phyloP scores from a whole-genome alignment of 371 early-diverging fungal genomes.

The Smittium culicis region DNA sequence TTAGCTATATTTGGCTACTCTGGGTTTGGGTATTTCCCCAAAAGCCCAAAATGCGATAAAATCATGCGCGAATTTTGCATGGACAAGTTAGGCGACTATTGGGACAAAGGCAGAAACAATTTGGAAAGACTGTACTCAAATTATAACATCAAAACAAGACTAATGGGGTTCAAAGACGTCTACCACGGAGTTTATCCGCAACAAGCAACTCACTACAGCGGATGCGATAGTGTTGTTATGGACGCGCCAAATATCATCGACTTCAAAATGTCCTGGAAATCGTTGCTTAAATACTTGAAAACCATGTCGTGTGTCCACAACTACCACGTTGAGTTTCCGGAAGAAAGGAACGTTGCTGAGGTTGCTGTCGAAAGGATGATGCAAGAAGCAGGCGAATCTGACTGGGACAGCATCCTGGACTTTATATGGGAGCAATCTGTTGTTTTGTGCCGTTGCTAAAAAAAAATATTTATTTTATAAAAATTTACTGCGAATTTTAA shows the following conservation, averaged over 20 bases:
- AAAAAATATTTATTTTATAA: too few relatives aligned
- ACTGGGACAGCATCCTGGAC: conserved; percentile 15
- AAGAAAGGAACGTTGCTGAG: conserved; percentile 14
- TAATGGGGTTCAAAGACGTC: conserved; percentile 19
- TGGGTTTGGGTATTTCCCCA: conserved; percentile 31
- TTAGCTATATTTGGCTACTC: conserved; percentile 48
- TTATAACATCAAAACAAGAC: conserved; percentile 20
- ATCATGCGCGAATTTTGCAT: conserved; percentile 20
- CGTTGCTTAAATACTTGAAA: conserved; percentile 13
- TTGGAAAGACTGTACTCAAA: conserved; percentile 5
- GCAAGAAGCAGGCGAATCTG: conserved; percentile 14
- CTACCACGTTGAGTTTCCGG: conserved; percentile 17
- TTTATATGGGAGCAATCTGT: conserved; percentile 15
- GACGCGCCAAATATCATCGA: conserved; percentile 16
- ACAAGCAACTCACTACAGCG: conserved; percentile 17
- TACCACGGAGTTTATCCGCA: conserved; percentile 31
- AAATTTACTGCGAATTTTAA: too few relatives aligned
- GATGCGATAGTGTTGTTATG: background rate
- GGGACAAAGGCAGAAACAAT: conserved; percentile 28
- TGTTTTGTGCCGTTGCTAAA: conserved; percentile 5
- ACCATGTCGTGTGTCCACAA: conserved; percentile 18
- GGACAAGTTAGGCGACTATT: conserved; percentile 25
- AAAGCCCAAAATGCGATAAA: conserved; percentile 30
- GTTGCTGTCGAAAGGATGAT: conserved; percentile 21
- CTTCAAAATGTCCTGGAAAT: conserved; percentile 18